Evolutionary conservation across 768 basidiomycete genomes (phyloP).

Genomic region (Lactifluus pinguis): DNA sequence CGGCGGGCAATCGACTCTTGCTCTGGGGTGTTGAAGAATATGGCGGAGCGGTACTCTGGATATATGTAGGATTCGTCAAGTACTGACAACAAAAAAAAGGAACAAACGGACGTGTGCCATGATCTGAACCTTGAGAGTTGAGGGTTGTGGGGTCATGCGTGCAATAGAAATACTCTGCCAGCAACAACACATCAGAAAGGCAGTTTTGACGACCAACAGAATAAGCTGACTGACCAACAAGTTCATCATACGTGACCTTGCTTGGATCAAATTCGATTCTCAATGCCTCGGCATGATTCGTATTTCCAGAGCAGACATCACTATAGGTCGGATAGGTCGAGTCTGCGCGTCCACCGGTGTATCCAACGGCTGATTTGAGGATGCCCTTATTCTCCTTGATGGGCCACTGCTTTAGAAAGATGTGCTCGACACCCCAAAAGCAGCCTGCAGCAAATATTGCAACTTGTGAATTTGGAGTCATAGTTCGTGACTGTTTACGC

Average conservation of each 20-base stretch:
- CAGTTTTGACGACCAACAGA: neutral
- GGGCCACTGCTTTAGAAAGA: constrained; percentile 73
- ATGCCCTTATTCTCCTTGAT: constrained; percentile 66
- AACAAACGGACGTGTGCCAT: constrained; percentile 58
- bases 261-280: constrained; percentile 79
- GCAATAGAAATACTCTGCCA: constrained; percentile 83
- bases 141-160: constrained; percentile 87
- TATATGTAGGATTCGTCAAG: neutral
- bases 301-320: constrained; percentile 70
- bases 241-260: constrained; percentile 70
- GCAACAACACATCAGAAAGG: neutral
- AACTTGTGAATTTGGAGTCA: constrained; percentile 24
- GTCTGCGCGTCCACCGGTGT: constrained; percentile 59
- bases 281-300: constrained; percentile 84
- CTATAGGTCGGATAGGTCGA: constrained; percentile 55
- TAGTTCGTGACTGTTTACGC: neutral
- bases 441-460: constrained; percentile 57
- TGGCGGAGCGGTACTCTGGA: constrained; percentile 86
- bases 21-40: constrained; percentile 70
- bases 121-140: constrained; percentile 71
- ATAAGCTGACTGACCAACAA: constrained; percentile 58
- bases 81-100: neutral
- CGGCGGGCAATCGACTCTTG: constrained; percentile 64
- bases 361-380: constrained; percentile 66
- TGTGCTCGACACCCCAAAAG: constrained; percentile 85